Evolutionary conservation across 345 rosid species (phyloP), one percentile per base, ranked within the genome.

Genomic region (Pistacia vera): DNA sequence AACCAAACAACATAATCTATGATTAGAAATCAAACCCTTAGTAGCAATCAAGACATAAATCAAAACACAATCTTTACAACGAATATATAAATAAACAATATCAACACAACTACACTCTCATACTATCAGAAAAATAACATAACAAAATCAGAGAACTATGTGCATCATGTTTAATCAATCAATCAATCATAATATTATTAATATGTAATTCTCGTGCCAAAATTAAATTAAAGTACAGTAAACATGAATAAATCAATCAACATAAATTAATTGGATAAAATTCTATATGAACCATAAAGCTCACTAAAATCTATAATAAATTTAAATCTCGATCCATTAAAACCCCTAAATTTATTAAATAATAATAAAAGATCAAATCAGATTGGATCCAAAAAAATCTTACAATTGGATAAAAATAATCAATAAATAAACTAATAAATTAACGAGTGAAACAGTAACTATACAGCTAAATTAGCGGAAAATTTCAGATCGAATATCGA

Each of bases 401-500:
- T 12, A 44, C 17, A 74, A 76, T 73, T 79, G 66, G 48, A 48
- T 64, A 49, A 59, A 71, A 63, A 18, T 33, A 67, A 25, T 7
- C 20, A 44, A 74, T 11, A 69, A 36, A 13, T 51, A 58, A 30
- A 41, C 46, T 13, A 33, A 17, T 5, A 44, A 33, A 55, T 35
- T 8, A 18, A 13, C 28, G 36, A 52, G 3, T 8, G 51, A 36
- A 20, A 52, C 35, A 41, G 38, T 49, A 49, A 2, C 48, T 63
- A 30, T 57, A 14, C 5, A 55, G 51, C 25, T 20, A 33, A 75
- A 3, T 73, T 12, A 17, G 49, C 6, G 49, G 11, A n/a, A 11
- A 48, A 36, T 61, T 35, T 52, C 28, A 76, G 79, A 75, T 80
- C 80, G 70, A 80, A 66, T 74, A 67, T 35, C 8, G 46, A 35